Percentiles rank a stretch among this genome's conserved stretches.
These are phyloP conservation scores for Ascoidea rubescens DNA, from an alignment of 805 yeast genomes.

Conservation along the genomic window DNA sequence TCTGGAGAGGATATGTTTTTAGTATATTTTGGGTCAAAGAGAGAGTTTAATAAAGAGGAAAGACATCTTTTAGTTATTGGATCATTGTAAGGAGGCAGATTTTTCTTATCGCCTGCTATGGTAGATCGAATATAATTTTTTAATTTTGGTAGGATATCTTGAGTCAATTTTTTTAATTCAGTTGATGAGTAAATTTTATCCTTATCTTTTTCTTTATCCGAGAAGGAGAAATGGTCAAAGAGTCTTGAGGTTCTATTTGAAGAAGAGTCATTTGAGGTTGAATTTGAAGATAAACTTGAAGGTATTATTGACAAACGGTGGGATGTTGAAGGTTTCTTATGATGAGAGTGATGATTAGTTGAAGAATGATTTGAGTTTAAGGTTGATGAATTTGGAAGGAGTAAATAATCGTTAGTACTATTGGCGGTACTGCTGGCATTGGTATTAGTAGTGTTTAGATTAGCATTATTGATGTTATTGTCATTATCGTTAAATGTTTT, in stretches of 20 bases:
- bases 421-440: not conserved
- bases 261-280: slow-evolving; percentile 21
- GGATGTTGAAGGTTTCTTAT: slow-evolving; percentile 9
- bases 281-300: slow-evolving; percentile 10
- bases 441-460: slow-evolving; percentile 1
- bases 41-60: slow-evolving; percentile 35
- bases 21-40: slow-evolving; percentile 37
- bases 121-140: not conserved
- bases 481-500: too few relatives aligned
- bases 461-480: slow-evolving; percentile 1
- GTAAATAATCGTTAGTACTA: not conserved
- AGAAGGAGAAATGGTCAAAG: not conserved
- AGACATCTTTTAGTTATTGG: slow-evolving; percentile 30
- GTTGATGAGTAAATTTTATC: not conserved
- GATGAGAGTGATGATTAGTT: not conserved
- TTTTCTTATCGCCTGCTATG: slow-evolving; percentile 11
- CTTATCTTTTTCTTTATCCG: not conserved
- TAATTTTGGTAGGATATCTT: slow-evolving; percentile 5
- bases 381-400: too few relatives aligned
- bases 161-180: slow-evolving; percentile 1
- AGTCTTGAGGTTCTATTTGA: slow-evolving; percentile 11
- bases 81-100: slow-evolving; percentile 12
- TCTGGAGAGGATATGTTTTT: slow-evolving; percentile 6
- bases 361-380: not conserved
- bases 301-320: slow-evolving; percentile 11